Conservation (phyloP, 2,329 filamentous ascomycete species). For the Trichoderma gracile region DNA sequence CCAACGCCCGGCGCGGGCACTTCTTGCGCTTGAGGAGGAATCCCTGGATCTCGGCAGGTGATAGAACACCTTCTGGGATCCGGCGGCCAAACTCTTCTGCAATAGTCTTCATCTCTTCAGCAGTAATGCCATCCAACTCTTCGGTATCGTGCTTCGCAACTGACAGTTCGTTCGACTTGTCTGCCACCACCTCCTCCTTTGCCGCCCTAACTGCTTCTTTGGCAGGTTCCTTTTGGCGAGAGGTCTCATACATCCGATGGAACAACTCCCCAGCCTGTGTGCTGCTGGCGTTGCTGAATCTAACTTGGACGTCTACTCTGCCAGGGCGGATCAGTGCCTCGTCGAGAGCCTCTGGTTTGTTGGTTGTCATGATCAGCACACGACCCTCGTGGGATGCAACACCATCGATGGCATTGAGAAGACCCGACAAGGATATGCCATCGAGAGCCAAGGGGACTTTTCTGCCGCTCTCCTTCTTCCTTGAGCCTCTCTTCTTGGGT, state of each 20-base stretch:
- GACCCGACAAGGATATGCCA: slow-evolving; percentile 72
- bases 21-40: slow-evolving; percentile 65
- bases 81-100: slow-evolving; percentile 52
- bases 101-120: slow-evolving; percentile 47
- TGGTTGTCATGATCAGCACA: slow-evolving; percentile 81
- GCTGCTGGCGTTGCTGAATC: slow-evolving; percentile 59
- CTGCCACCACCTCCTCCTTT: not conserved
- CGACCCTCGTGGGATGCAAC: slow-evolving; percentile 77
- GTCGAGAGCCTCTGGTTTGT: slow-evolving; percentile 71
- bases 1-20: slow-evolving; percentile 55
- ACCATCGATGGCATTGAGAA: slow-evolving; percentile 82
- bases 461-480: slow-evolving; percentile 25
- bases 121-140: slow-evolving; percentile 23
- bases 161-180: slow-evolving; percentile 1
- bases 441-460: slow-evolving; percentile 31
- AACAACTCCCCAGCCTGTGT: slow-evolving; percentile 60
- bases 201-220: slow-evolving; percentile 16
- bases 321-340: slow-evolving; percentile 73
- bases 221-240: slow-evolving; percentile 25
- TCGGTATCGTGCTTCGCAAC: slow-evolving; percentile 17
- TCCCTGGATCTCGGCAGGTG: slow-evolving; percentile 65
- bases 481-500: slow-evolving; percentile 27
- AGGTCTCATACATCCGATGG: slow-evolving; percentile 59
- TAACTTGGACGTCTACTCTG: slow-evolving; percentile 68
- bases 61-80: slow-evolving; percentile 56